These are phyloP conservation scores for Pseudopediastrum boryanum DNA, from an alignment of 139 green algal genomes.

Conservation along the genomic window DNA sequence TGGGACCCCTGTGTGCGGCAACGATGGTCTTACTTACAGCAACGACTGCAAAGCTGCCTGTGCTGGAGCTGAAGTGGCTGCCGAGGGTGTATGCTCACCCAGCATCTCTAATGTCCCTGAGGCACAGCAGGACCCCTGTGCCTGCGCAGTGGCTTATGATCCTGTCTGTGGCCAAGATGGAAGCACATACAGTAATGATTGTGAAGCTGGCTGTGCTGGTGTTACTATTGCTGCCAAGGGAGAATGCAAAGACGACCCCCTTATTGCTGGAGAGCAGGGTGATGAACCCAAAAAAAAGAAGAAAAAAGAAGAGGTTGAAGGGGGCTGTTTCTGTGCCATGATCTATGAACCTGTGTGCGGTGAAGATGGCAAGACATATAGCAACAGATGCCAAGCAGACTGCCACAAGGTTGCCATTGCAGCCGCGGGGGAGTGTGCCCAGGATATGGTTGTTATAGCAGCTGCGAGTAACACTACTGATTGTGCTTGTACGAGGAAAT, in stretches of 20 bases:
- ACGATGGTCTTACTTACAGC: slow-evolving; percentile 38
- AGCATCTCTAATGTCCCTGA: not conserved
- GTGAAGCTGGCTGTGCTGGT: slow-evolving; percentile 28
- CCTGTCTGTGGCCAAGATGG: slow-evolving; percentile 46
- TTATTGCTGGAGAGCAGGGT: not conserved
- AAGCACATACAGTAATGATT: slow-evolving; percentile 49
- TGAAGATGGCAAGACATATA: no score
- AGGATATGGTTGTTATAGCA: no score
- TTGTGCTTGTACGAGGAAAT: slow-evolving; percentile 19
- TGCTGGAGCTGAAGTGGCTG: slow-evolving; percentile 1
- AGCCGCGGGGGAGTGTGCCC: no score
- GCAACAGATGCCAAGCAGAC: no score
- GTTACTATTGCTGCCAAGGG: slow-evolving; percentile 20
- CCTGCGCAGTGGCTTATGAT: slow-evolving; percentile 41
- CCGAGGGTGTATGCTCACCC: not conserved
- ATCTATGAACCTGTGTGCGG: no score
- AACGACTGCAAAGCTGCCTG: slow-evolving; percentile 38
- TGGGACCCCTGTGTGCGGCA: slow-evolving; percentile 41
- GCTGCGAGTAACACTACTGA: no score
- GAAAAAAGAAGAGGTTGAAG: no score
- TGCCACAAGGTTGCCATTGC: no score
- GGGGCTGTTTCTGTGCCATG: no score
- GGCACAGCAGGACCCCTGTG: not conserved
- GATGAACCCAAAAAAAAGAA: no score
- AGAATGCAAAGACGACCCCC: slow-evolving; percentile 2